These are phyloP conservation scores for Chaetomium globosum DNA, from an alignment of 2,329 filamentous ascomycete genomes.

Conservation along the genomic window DNA sequence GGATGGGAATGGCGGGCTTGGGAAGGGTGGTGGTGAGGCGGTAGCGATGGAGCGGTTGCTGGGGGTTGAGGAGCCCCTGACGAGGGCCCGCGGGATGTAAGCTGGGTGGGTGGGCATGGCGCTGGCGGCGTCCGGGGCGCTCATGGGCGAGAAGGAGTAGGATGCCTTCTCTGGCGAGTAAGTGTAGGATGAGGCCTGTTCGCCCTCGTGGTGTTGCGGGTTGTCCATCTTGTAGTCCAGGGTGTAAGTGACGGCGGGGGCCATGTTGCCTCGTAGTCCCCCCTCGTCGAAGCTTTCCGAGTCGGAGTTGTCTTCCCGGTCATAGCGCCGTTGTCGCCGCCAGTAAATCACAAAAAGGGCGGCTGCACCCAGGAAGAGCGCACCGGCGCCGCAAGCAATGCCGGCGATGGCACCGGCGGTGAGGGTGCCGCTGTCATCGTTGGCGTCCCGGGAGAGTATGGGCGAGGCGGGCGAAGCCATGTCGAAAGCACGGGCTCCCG, in stretches of 20 bases:
- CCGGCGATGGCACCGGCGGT: slow-evolving; percentile 56
- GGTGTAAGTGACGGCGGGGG: slow-evolving; percentile 37
- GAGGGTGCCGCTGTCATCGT: slow-evolving; percentile 40
- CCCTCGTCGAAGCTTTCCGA: slow-evolving; percentile 28
- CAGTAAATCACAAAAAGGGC: slow-evolving; percentile 54
- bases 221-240: slow-evolving; percentile 41
- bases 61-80: slow-evolving; percentile 31
- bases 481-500: not conserved
- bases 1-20: slow-evolving; percentile 17
- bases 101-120: slow-evolving; percentile 54
- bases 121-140: slow-evolving; percentile 31
- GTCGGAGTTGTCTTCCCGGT: slow-evolving; percentile 38
- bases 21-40: slow-evolving; percentile 20
- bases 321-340: slow-evolving; percentile 46
- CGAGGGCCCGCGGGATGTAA: slow-evolving; percentile 48
- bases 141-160: slow-evolving; percentile 28
- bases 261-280: slow-evolving; percentile 16
- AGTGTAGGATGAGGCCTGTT: slow-evolving; percentile 25
- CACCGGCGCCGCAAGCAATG: slow-evolving; percentile 52
- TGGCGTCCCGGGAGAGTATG: slow-evolving; percentile 28
- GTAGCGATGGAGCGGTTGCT: slow-evolving; percentile 25
- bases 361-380: slow-evolving; percentile 48
- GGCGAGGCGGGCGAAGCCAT: slow-evolving; percentile 42
- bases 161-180: slow-evolving; percentile 30
- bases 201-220: slow-evolving; percentile 24